These are phyloP conservation scores for Drosera spatulata DNA, from an alignment of 179 eudicot species.

Conservation along the genomic window DNA sequence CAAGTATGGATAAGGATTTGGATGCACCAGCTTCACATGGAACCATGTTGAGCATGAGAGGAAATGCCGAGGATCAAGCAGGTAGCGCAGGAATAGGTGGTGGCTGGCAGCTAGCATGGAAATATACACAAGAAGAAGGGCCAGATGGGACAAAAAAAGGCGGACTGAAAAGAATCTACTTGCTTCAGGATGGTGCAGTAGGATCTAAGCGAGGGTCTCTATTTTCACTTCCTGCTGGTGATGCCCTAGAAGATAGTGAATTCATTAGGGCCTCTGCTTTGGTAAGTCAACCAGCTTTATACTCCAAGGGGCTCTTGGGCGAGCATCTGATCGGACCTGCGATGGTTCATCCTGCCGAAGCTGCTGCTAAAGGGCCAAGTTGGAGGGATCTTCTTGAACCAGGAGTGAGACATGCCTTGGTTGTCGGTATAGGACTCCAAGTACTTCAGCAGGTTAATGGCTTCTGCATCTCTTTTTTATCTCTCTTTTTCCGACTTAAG, in stretches of 20 bases:
- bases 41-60: slow-evolving; percentile 20
- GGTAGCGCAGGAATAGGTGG: slow-evolving; percentile 40
- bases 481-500: no score
- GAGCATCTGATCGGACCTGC: slow-evolving; percentile 16
- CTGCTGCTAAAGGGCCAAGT: slow-evolving; percentile 28
- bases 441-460: slow-evolving; percentile 33
- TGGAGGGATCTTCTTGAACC: slow-evolving; percentile 41
- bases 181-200: slow-evolving; percentile 30
- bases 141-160: slow-evolving; percentile 18
- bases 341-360: slow-evolving; percentile 17
- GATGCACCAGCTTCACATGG: slow-evolving; percentile 12
- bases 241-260: slow-evolving; percentile 21
- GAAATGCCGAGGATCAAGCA: slow-evolving; percentile 19
- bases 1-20: slow-evolving; percentile 15
- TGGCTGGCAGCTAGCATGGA: slow-evolving; percentile 48
- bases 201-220: slow-evolving; percentile 36
- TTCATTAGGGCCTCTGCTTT: slow-evolving; percentile 36
- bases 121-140: slow-evolving; percentile 15
- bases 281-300: slow-evolving; percentile 29
- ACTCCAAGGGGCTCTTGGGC: slow-evolving; percentile 16
- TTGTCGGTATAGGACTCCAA: slow-evolving; percentile 38
- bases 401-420: slow-evolving; percentile 34
- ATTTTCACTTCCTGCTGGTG: slow-evolving; percentile 21
- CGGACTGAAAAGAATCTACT: slow-evolving; percentile 28
- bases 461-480: no score